Evolutionary conservation across 257 asterid genomes (phyloP), one percentile per base, ranked within the genome.

Genomic region (Petrea volubilis): DNA sequence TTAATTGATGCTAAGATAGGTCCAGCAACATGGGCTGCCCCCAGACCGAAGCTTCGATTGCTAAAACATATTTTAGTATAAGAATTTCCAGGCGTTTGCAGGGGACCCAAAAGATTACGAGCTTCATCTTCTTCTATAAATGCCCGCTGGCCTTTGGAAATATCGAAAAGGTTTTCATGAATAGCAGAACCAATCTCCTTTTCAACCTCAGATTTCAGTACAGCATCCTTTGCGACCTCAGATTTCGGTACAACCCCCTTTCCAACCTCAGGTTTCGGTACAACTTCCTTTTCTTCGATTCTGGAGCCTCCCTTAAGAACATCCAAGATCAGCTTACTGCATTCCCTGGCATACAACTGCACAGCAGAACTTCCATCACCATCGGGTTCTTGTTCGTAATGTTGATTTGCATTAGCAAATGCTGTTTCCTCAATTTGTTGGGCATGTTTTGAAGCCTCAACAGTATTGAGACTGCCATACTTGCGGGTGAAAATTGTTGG

Each of bases 331-430:
- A 89, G 92, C 84, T 86, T 84, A 81, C 99, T 94, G 81, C 99
- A 94, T 74, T 91, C 95, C 67, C 73, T 89, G 51, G 99, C 97
- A 80, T 94, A 94, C 70, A 92, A 85, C 72, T 94, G 99, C 76
- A 94, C 96, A 24, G 98, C 97, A 34, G 96, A 77, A 79, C 95
- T 89, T 60, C 99, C 99, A 78, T 94, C 99, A 61, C 99, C 99
- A 79, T 89, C 97, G 15, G 97, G 97, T 79, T 88, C 95, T 72
- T 80, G 87, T 60, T 85, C 92, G 50, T 86, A 89, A 58, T 88
- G 86, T 63, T 80, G 82, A 80, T 82, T 84, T 36, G 98, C 97
- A 4, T 64, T 17, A 52, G 76, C 29, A 83, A 87, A 91, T 17
- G 98, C 96, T 6, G 81, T 46, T 74, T 88, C 95, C 89, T 94